phyloP scores from a whole-genome alignment of 2,329 filamentous ascomycete species.

The Zelopaecilomyces penicillatus region DNA sequence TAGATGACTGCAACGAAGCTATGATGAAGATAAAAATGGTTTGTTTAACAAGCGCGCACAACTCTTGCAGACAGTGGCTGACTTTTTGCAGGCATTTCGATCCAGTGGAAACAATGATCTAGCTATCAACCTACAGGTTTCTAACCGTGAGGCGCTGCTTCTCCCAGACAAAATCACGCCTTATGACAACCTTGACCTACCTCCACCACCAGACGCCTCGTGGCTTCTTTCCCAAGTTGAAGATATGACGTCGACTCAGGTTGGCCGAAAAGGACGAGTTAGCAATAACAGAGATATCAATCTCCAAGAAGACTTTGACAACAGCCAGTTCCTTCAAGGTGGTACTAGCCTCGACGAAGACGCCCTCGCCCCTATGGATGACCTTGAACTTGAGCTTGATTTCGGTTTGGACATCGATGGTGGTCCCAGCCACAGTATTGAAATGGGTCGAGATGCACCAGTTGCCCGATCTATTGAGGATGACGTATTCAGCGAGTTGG shows the following conservation, averaged over 20 bases:
- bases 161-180: conserved; percentile 90
- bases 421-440: conserved; percentile 60
- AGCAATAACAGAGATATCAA: conserved; percentile 59
- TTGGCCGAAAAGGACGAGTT: conserved; percentile 48
- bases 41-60: conserved; percentile 17
- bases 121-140: conserved; percentile 70
- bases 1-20: conserved; percentile 96
- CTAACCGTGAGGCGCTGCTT: conserved; percentile 77
- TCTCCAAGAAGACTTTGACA: conserved; percentile 59
- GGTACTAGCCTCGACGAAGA: conserved; percentile 52
- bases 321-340: conserved; percentile 74
- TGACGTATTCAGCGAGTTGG: conserved; percentile 59
- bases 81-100: conserved; percentile 68
- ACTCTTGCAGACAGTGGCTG: conserved; percentile 12
- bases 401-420: conserved; percentile 68
- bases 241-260: conserved; percentile 44
- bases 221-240: conserved; percentile 72
- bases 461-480: conserved; percentile 59
- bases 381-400: conserved; percentile 65
- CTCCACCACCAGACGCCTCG: conserved; percentile 82
- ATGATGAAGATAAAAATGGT: conserved; percentile 99
- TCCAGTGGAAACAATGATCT: conserved; percentile 92
- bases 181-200: conserved; percentile 66
- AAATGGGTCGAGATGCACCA: conserved; percentile 83
- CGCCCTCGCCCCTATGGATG: conserved; percentile 49